Percentiles rank a stretch among this genome's conserved stretches.
Conservation (phyloP, 371 early-diverging fungal species). For the Rhizomucor pusillus region DNA sequence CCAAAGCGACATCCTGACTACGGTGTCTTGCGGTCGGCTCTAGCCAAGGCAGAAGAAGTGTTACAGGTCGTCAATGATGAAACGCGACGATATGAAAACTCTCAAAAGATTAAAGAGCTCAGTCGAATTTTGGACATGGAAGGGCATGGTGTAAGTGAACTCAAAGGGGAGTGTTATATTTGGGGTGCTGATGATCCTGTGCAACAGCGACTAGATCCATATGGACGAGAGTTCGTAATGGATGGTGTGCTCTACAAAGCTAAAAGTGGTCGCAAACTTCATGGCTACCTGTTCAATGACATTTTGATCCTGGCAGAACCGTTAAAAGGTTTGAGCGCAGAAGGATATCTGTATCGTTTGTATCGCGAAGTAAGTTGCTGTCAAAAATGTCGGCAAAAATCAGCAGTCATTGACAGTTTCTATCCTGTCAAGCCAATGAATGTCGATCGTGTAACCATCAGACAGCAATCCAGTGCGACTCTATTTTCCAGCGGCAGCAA, state of each 20-base stretch:
- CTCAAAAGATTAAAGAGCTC: slow-evolving; percentile 71
- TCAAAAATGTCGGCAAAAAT: neutral
- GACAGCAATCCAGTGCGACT: slow-evolving; percentile 30
- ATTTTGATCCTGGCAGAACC: slow-evolving; percentile 69
- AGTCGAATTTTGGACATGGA: slow-evolving; percentile 67
- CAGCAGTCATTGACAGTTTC: neutral
- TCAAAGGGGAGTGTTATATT: neutral
- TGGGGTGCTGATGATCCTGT: neutral
- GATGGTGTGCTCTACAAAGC: slow-evolving; percentile 83
- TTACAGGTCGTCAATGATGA: slow-evolving; percentile 78
- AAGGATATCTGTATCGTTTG: slow-evolving; percentile 48
- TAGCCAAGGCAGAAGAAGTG: slow-evolving; percentile 66
- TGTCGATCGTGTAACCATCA: slow-evolving; percentile 22
- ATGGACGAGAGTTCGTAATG: slow-evolving; percentile 71
- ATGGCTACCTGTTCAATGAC: slow-evolving; percentile 88
- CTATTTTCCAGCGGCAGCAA: slow-evolving; percentile 11
- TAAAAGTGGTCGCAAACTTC: slow-evolving; percentile 80
- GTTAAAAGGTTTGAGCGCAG: slow-evolving; percentile 31
- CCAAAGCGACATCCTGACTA: slow-evolving; percentile 78
- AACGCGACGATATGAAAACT: slow-evolving; percentile 72
- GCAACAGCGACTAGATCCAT: slow-evolving; percentile 51
- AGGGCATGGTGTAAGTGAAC: slow-evolving; percentile 49
- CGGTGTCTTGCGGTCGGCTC: slow-evolving; percentile 64
- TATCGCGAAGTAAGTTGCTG: slow-evolving; percentile 55
- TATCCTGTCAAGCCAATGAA: slow-evolving; percentile 23